Percentiles rank a stretch among this genome's conserved stretches.
Conservation (phyloP, 768 basidiomycete species). For the Tephrocybe sp. region DNA sequence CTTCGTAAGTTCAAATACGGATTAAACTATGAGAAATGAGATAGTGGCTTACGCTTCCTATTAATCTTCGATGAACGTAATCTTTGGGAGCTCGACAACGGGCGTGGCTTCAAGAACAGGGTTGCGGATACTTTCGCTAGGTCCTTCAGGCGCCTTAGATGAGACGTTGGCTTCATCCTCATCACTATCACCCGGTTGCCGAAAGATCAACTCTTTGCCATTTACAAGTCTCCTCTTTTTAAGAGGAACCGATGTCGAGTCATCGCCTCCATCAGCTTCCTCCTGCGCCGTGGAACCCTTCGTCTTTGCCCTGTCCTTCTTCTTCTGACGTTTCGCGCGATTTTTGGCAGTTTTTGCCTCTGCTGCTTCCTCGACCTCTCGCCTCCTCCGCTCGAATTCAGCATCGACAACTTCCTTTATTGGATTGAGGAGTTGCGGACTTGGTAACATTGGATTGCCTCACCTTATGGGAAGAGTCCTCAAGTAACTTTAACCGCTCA, state of each 20-base stretch:
- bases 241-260: conserved; percentile 39
- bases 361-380: conserved; percentile 64
- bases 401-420: conserved; percentile 63
- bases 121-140: not conserved
- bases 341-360: conserved; percentile 96
- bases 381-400: conserved; percentile 76
- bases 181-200: conserved; percentile 38
- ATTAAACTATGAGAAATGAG: not conserved
- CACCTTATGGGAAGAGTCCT: conserved; percentile 78
- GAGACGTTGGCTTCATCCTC: conserved; percentile 22
- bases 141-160: not conserved
- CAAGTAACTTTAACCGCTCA: conserved; percentile 88
- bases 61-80: conserved; percentile 10
- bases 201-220: conserved; percentile 65
- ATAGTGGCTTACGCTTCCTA: not conserved
- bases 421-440: conserved; percentile 4
- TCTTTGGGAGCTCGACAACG: conserved; percentile 6
- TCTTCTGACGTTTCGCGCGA: conserved; percentile 89
- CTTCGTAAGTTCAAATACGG: not conserved
- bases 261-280: conserved; percentile 15
- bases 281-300: conserved; percentile 30
- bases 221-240: conserved; percentile 84
- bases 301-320: conserved; percentile 69
- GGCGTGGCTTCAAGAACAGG: not conserved
- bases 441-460: conserved; percentile 16